These are phyloP conservation scores for Westerdykella ornata DNA, from an alignment of 2,329 filamentous ascomycete genomes.

Conservation along the genomic window DNA sequence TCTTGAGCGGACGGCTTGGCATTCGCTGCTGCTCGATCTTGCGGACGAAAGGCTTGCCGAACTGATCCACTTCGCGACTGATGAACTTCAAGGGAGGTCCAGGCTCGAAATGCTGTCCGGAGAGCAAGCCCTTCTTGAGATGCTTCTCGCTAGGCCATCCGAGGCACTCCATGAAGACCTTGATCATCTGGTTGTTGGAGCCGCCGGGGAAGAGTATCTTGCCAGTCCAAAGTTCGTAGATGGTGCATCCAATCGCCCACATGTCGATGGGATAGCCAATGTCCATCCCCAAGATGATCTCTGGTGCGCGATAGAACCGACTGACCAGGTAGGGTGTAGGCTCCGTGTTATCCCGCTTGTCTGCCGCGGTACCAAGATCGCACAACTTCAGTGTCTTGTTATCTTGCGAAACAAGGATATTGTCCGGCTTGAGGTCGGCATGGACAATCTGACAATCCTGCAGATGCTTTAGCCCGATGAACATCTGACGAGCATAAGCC, in stretches of 20 bases:
- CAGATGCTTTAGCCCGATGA: slow-evolving; percentile 79
- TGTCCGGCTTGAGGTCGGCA: slow-evolving; percentile 95
- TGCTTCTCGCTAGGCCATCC: slow-evolving; percentile 88
- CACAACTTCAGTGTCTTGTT: slow-evolving; percentile 81
- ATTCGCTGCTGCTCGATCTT: slow-evolving; percentile 58
- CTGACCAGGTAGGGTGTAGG: slow-evolving; percentile 93
- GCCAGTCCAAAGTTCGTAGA: slow-evolving; percentile 95
- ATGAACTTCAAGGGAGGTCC: slow-evolving; percentile 70
- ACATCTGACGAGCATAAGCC: slow-evolving; percentile 89
- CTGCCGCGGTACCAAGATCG: slow-evolving; percentile 92
- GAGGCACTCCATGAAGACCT: slow-evolving; percentile 90
- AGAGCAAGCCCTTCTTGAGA: slow-evolving; percentile 75
- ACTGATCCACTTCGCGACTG: slow-evolving; percentile 61
- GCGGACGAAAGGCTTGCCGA: slow-evolving; percentile 56
- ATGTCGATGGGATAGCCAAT: slow-evolving; percentile 94
- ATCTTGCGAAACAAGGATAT: slow-evolving; percentile 61
- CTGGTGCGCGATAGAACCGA: slow-evolving; percentile 93
- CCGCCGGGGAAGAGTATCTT: slow-evolving; percentile 94
- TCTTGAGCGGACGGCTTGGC: slow-evolving; percentile 64
- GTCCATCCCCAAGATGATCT: slow-evolving; percentile 93
- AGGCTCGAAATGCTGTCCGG: slow-evolving; percentile 61
- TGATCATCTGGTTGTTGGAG: slow-evolving; percentile 98
- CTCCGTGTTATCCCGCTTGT: slow-evolving; percentile 74
- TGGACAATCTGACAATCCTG: slow-evolving; percentile 91
- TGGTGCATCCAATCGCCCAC: slow-evolving; percentile 95